These are phyloP conservation scores for Fragilaria radians DNA, from an alignment of 108 stramenopile genomes.

Conservation along the genomic window DNA sequence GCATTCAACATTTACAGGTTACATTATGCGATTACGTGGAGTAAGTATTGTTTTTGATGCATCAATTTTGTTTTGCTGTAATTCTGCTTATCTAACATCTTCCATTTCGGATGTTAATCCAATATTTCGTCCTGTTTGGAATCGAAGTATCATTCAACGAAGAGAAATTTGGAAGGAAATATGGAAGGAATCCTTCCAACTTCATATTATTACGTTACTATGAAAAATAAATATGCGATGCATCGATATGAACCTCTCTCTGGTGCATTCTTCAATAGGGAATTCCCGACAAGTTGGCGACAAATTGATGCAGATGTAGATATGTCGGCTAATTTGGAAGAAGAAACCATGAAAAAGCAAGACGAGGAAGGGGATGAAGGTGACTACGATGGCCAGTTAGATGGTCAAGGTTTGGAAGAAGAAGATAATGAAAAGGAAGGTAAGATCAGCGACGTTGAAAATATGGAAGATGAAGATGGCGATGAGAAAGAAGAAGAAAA, in stretches of 20 bases:
- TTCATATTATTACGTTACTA: conserved; percentile 49
- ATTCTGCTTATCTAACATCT: neutral
- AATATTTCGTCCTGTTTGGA: neutral
- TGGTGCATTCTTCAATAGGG: conserved; percentile 49
- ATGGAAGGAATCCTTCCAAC: conserved; percentile 35
- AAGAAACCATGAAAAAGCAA: too few relatives aligned
- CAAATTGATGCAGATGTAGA: conserved; percentile 37
- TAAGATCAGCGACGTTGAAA: neutral
- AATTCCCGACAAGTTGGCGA: conserved; percentile 74
- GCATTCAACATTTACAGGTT: conserved; percentile 69
- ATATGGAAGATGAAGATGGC: neutral
- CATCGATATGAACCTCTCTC: conserved; percentile 41
- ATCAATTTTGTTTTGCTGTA: neutral
- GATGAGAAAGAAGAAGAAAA: neutral
- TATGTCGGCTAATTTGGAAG: neutral
- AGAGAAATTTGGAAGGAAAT: conserved; percentile 41
- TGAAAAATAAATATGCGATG: conserved; percentile 42
- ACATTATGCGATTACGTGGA: conserved; percentile 63
- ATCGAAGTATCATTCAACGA: conserved; percentile 37
- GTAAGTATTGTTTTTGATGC: neutral
- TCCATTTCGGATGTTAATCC: neutral
- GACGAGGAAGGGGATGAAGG: neutral
- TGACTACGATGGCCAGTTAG: neutral
- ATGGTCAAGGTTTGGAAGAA: neutral
- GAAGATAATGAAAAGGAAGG: neutral